A percentile compares a stretch with the other conserved stretches of the same genome.
These are phyloP conservation scores for Cymodocea nodosa DNA, from an alignment of 116 monocot genomes.

Conservation along the genomic window DNA sequence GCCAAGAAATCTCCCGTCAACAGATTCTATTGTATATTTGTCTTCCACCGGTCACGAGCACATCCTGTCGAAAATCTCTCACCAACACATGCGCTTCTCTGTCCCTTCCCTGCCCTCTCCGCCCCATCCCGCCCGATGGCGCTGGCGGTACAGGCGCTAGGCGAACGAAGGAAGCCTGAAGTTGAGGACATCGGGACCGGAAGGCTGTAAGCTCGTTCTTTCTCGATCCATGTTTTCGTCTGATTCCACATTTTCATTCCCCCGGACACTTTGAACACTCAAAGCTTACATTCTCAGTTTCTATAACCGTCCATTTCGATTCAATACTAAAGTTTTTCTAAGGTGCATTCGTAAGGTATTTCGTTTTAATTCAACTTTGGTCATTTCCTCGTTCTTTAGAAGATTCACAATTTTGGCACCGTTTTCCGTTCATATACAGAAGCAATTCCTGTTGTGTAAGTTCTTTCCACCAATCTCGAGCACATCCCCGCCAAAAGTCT, in stretches of 20 bases:
- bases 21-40: too few species aligned
- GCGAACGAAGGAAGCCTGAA: slow-evolving; percentile 72
- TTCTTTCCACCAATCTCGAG: too few species aligned
- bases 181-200: slow-evolving; percentile 51
- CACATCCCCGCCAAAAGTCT: too few species aligned
- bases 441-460: too few species aligned
- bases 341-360: slow-evolving; percentile 97
- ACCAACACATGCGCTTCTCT: too few species aligned
- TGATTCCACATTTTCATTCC: too few species aligned
- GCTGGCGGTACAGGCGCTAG: slow-evolving; percentile 29
- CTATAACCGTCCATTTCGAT: slow-evolving; percentile 76
- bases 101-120: too few species aligned
- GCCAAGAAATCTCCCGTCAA: too few species aligned
- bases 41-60: too few species aligned
- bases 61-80: too few species aligned
- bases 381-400: neutral
- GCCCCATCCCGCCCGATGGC: neutral
- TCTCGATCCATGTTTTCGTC: neutral
- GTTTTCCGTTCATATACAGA: neutral
- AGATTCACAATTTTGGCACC: neutral
- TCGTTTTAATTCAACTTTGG: neutral
- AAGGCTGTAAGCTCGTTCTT: slow-evolving; percentile 39
- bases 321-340: slow-evolving; percentile 46
- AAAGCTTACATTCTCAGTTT: slow-evolving; percentile 77
- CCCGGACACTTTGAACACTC: slow-evolving; percentile 71